phyloP scores from a whole-genome alignment of 192 early-diverging fungal species.

The Geosiphon pyriformis region DNA sequence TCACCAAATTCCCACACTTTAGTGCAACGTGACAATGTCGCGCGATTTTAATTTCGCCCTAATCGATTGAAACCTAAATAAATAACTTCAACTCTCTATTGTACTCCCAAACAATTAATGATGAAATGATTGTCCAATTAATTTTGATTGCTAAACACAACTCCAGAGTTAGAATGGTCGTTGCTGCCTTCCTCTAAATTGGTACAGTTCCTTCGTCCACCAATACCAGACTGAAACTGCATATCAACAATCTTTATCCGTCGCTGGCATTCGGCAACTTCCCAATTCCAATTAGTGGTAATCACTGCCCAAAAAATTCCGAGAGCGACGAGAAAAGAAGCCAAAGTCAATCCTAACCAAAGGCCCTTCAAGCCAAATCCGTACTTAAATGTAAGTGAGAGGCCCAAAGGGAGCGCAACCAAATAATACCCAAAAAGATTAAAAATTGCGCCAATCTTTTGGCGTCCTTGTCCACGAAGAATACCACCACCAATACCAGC shows the following conservation, averaged over 20 bases:
- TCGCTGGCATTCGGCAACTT: slow-evolving; percentile 30
- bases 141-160: no score
- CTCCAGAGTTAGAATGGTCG: no score
- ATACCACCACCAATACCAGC: slow-evolving; percentile 61
- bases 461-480: slow-evolving; percentile 73
- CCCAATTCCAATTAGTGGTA: slow-evolving; percentile 33
- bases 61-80: no score
- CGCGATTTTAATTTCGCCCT: no score
- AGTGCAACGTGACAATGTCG: no score
- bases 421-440: slow-evolving; percentile 63
- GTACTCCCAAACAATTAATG: no score
- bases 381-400: slow-evolving; percentile 50
- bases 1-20: no score
- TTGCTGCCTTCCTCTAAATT: neutral
- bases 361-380: slow-evolving; percentile 55
- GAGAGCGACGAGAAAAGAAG: slow-evolving; percentile 36
- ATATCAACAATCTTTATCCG: slow-evolving; percentile 10
- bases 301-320: slow-evolving; percentile 33
- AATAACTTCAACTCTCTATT: no score
- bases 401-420: slow-evolving; percentile 60
- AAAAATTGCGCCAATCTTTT: slow-evolving; percentile 56
- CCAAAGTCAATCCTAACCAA: slow-evolving; percentile 55
- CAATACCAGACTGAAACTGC: neutral
- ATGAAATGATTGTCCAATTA: no score
- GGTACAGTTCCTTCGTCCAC: neutral